These are phyloP conservation scores for Chaetomiaceae sp. DNA, from an alignment of 2,329 filamentous ascomycete genomes.

Conservation along the genomic window DNA sequence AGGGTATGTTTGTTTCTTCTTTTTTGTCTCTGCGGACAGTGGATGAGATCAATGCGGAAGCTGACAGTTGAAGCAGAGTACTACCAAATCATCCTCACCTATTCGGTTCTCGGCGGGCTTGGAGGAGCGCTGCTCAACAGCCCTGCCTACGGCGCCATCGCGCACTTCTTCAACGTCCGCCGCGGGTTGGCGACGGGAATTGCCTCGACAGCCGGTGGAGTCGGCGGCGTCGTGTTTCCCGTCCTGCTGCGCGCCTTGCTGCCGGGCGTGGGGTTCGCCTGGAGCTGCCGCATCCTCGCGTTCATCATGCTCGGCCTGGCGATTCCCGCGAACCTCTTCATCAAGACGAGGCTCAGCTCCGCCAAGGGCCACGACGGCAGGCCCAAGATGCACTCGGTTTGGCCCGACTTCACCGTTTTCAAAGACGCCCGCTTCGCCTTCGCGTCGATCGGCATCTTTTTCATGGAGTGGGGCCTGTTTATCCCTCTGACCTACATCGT, in stretches of 20 bases:
- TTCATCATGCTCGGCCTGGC: constrained; percentile 46
- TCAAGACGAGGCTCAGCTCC: constrained; percentile 52
- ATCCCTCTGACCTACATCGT: constrained; percentile 73
- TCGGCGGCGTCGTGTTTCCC: constrained; percentile 64
- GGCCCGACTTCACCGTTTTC: constrained; percentile 60
- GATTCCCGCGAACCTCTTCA: constrained; percentile 43
- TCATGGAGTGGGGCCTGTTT: constrained; percentile 67
- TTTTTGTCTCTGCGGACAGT: too few species aligned
- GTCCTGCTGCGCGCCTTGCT: constrained; percentile 43
- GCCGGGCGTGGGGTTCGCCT: constrained; percentile 43
- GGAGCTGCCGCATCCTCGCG: constrained; percentile 46
- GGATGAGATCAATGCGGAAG: too few species aligned
- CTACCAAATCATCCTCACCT: constrained; percentile 76
- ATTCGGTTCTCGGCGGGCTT: constrained; percentile 67
- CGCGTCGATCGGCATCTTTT: constrained; percentile 59
- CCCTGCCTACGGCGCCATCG: constrained; percentile 67
- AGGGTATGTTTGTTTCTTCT: constrained; percentile 38
- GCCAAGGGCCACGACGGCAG: constrained; percentile 33
- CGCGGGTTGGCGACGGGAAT: constrained; percentile 77
- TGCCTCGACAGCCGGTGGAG: constrained; percentile 65
- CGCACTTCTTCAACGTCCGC: constrained; percentile 71
- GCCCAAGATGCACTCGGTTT: constrained; percentile 31
- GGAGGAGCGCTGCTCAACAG: constrained; percentile 74
- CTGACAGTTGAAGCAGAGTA: too few species aligned
- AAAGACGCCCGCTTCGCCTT: constrained; percentile 54